Percentiles rank a stretch among this genome's conserved stretches.
Evolutionary conservation across 1,284 basidiomycete species (phyloP).

Genomic region (Sporisorium exsertum): DNA sequence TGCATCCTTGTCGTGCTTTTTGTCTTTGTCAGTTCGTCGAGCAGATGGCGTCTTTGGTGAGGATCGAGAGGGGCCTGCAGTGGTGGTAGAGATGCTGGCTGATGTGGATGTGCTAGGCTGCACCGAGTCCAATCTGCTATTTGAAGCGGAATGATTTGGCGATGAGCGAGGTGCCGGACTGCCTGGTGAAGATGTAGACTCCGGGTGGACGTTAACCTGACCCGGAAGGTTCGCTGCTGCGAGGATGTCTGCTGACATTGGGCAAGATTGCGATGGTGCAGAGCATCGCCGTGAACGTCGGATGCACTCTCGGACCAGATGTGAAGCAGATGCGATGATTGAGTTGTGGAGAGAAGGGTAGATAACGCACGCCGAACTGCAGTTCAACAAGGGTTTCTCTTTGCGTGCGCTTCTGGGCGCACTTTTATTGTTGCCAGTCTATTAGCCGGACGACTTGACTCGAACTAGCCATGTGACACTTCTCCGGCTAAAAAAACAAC

Average conservation of each 20-base stretch:
- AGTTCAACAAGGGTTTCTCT: slow-evolving; percentile 16
- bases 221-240: slow-evolving; percentile 1
- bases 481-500: neutral
- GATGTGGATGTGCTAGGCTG: neutral
- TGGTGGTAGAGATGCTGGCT: neutral
- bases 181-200: neutral
- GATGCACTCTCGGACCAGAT: neutral
- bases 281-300: neutral
- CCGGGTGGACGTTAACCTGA: neutral
- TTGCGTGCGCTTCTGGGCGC: neutral
- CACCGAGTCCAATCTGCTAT: neutral
- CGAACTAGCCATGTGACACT: neutral
- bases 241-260: slow-evolving; percentile 17
- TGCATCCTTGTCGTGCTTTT: slow-evolving; percentile 16
- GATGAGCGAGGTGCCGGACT: neutral
- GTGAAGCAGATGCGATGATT: slow-evolving; percentile 9
- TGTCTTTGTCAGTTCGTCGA: slow-evolving; percentile 6
- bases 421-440: slow-evolving; percentile 22
- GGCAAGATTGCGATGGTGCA: neutral
- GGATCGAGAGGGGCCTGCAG: slow-evolving; percentile 10
- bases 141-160: neutral
- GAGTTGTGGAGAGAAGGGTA: neutral
- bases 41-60: slow-evolving; percentile 1
- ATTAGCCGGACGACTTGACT: slow-evolving; percentile 17
- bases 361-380: neutral